Evolutionary conservation across 2,329 filamentous ascomycete genomes (phyloP).

Genomic region (Xylaria digitata): DNA sequence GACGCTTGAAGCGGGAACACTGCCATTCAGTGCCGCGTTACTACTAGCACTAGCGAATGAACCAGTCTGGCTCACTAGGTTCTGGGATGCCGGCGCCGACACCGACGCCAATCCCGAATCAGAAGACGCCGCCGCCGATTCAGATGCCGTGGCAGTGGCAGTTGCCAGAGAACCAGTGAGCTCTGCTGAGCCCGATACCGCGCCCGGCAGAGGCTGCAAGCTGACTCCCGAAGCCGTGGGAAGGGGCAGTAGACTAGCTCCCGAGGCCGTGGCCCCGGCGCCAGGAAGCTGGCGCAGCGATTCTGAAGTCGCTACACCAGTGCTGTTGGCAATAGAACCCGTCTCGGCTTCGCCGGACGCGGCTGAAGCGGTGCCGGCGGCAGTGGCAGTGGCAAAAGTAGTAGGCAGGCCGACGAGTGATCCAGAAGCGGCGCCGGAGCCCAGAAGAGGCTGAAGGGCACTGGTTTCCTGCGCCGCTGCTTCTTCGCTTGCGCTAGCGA

Average conservation of each 20-base stretch:
- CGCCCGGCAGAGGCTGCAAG: slow-evolving; percentile 19
- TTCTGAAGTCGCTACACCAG: not conserved
- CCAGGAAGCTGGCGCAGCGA: slow-evolving; percentile 24
- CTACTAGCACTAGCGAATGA: slow-evolving; percentile 19
- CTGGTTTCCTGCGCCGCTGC: slow-evolving; percentile 2
- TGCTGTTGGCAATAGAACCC: not conserved
- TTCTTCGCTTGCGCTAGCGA: slow-evolving; percentile 11
- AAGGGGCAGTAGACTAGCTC: not conserved
- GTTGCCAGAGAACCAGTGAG: slow-evolving; percentile 17
- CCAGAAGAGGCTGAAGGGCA: slow-evolving; percentile 29
- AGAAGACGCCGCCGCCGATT: not conserved
- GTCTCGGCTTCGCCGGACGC: not conserved
- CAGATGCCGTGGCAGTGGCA: slow-evolving; percentile 15
- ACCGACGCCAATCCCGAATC: not conserved
- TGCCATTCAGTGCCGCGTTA: slow-evolving; percentile 11
- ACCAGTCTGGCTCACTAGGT: slow-evolving; percentile 23
- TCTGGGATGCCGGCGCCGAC: slow-evolving; percentile 3
- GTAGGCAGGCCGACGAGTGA: slow-evolving; percentile 27
- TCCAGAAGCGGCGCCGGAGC: slow-evolving; percentile 14
- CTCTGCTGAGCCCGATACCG: slow-evolving; percentile 3
- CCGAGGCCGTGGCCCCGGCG: slow-evolving; percentile 6
- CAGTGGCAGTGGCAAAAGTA: slow-evolving; percentile 15
- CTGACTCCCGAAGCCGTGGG: slow-evolving; percentile 6
- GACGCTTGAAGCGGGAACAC: not conserved
- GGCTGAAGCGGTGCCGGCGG: not conserved